Base-by-base conservation (phyloP, 768 basidiomycete species). In the Russula vinacea region DNA sequence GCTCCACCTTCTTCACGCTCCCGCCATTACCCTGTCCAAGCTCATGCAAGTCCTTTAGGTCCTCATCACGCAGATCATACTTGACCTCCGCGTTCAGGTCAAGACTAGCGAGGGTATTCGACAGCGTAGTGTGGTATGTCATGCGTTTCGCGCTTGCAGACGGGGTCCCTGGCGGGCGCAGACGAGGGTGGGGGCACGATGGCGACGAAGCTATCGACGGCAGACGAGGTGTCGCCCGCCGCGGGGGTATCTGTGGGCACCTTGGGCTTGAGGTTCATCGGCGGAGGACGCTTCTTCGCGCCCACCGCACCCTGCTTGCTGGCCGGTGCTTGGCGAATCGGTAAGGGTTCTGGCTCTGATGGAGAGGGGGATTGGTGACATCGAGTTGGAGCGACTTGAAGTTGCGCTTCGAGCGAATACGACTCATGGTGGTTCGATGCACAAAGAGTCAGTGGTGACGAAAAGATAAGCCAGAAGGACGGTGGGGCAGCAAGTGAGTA, bases 11-110 rank as follows among this genome's bases (percentile, higher is more conserved):
- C 76, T 94, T 94, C 54, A 99, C 97, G 60, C 95, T 97, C 59
- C 97, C 97, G 1, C 97, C 95, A 72, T 98, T 98, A 4, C 97
- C 97, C 68, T 92, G 88, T 4, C 97, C 97, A 3, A 99, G 81
- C 75, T 99, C 97, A 59, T 85, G 83, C 52, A 98, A 73, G 68
- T 95, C 90, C 76, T 89, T 89, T 73, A 99, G 78, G 74, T 98
- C 97, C 73, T 96, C 94, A 69, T 89, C 86, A 70, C 85, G 80
- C 69, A 98, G 77, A 71, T 96, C 90, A 22, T 82, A 87, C 76
- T 91, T 91, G 74, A 87, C 86, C 77, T 92, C 90, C 39, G 87
- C 85, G 70, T 89, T 90, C 78, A 93, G 81, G 69, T 95, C 93
- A 64, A 96, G 78, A 68, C 83, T 92, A 24, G 92, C 93, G 39